Percentiles rank a stretch among this genome's conserved stretches.
Conservation (phyloP, 495 filamentous ascomycete species). For the Lentithecium fluviatile region DNA sequence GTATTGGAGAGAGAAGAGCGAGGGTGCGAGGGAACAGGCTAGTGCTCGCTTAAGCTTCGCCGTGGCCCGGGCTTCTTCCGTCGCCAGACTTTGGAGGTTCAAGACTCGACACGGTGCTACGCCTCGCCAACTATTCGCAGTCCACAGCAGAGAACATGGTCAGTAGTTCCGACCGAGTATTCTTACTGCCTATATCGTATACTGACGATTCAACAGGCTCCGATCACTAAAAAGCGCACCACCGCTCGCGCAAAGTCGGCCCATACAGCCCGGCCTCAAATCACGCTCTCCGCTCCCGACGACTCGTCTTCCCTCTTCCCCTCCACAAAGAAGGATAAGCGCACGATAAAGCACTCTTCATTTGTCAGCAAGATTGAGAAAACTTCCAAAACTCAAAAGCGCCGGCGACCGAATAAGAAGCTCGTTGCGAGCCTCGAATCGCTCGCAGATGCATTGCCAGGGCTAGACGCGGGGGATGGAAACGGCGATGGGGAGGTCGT, state of each 20-base stretch:
- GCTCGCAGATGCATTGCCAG: slow-evolving; percentile 74
- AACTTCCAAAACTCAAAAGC: slow-evolving; percentile 51
- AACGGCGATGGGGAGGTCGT: slow-evolving; percentile 41
- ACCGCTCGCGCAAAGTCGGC: slow-evolving; percentile 10
- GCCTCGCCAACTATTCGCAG: too few species aligned
- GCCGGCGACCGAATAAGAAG: slow-evolving; percentile 70
- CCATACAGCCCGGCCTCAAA: neutral
- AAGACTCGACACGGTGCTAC: too few species aligned
- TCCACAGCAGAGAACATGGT: too few species aligned
- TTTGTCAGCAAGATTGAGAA: slow-evolving; percentile 77
- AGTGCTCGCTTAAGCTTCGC: too few species aligned
- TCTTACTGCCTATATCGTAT: neutral
- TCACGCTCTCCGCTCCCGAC: neutral
- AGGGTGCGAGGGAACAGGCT: too few species aligned
- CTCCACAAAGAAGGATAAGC: slow-evolving; percentile 71
- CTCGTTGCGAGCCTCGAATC: slow-evolving; percentile 73
- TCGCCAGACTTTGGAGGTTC: too few species aligned
- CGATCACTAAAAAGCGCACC: slow-evolving; percentile 22
- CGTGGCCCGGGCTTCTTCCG: too few species aligned
- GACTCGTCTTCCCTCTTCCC: slow-evolving; percentile 18
- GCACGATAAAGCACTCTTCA: slow-evolving; percentile 67
- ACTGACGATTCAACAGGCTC: neutral
- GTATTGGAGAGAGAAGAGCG: too few species aligned
- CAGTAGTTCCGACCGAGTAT: too few species aligned
- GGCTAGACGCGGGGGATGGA: slow-evolving; percentile 46